Base-by-base conservation (phyloP, 768 basidiomycete species). In the Lentinula guzmanii region DNA sequence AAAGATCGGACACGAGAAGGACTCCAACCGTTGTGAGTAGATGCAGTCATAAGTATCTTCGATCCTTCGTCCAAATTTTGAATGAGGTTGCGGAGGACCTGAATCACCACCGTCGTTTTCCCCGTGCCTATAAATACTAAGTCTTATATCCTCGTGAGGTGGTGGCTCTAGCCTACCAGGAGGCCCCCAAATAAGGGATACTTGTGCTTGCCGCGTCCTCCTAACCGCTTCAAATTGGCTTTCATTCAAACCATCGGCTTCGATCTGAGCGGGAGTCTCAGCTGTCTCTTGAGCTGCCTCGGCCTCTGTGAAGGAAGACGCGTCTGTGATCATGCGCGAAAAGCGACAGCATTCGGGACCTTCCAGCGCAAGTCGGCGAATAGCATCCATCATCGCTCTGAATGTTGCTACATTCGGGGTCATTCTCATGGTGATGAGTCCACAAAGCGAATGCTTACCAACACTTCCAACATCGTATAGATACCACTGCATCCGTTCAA, bases 171-270 rank as follows among this genome's bases (percentile, higher is more conserved):
- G 33, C 46, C 58, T 41, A 83, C 86, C 85, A 63, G 87, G 87
- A 8, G 87, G 86, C 3, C 87, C 86, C 87, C 87, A 88, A 6
- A 89, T 86, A 43, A 89, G 66, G 34, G 84, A 81, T 33, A 87
- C 67, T 9, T 70, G 76, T 0, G 75, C 72, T 37, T 72, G 65
- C 18, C 35, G 34, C 42, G 45, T 50, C 62, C 76, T 80, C 16
- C 67, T 65, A 28, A 87, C 77, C 0, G 86, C 86, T 8, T 58
- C 59, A 9, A 74, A 66, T 69, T 89, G 87, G 67, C 85, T 87
- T 11, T 71, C 74, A 60, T 88, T 88, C 42, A 56, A 33, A 13
- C 41, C 55, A 15, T 62, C 54, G 10, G 66, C 62, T n/a, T 67
- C 42, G 10, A 52, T 43, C 16, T 46, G 46, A 37, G 16, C 8